Conservation (phyloP, 169 alveolate genomes). For the Eimeria sp. region DNA sequence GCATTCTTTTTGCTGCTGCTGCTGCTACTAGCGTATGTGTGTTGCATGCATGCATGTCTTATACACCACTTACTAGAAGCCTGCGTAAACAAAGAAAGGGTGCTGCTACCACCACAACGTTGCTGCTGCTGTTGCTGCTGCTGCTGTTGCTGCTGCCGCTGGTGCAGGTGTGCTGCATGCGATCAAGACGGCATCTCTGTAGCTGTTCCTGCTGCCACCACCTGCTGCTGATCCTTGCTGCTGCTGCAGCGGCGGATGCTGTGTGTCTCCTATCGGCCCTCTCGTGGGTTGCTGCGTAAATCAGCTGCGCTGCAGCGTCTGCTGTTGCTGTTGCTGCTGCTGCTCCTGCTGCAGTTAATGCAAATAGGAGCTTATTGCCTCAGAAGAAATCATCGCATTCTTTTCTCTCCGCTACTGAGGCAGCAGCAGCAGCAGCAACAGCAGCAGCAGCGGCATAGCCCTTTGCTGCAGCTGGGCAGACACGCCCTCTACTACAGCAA, state of each 20-base stretch:
- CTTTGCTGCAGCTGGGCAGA: background rate
- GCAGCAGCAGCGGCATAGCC: conserved; percentile 2
- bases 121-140: background rate
- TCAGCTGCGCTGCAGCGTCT: background rate
- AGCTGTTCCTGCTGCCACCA: conserved; percentile 31
- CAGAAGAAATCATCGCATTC: background rate
- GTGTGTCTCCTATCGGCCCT: background rate
- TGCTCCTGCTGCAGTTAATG: conserved; percentile 39
- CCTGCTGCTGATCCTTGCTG: no score
- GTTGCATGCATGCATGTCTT: no score
- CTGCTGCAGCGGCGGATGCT: conserved; percentile 1
- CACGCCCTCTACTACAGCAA: background rate
- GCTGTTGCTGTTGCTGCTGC: conserved; percentile 35
- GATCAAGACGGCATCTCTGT: background rate
- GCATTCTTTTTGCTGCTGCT: no score
- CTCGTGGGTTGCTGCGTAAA: background rate
- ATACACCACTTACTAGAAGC: background rate
- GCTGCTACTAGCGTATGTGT: background rate
- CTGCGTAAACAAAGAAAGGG: background rate
- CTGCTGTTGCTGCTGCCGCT: conserved; percentile 25
- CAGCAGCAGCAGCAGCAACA: background rate
- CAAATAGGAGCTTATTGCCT: background rate
- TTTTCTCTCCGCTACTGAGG: background rate
- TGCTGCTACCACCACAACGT: background rate
- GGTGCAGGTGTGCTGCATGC: background rate